phyloP scores from a whole-genome alignment of 108 stramenopile genomes.

The Nannochloropsis gaditana region DNA sequence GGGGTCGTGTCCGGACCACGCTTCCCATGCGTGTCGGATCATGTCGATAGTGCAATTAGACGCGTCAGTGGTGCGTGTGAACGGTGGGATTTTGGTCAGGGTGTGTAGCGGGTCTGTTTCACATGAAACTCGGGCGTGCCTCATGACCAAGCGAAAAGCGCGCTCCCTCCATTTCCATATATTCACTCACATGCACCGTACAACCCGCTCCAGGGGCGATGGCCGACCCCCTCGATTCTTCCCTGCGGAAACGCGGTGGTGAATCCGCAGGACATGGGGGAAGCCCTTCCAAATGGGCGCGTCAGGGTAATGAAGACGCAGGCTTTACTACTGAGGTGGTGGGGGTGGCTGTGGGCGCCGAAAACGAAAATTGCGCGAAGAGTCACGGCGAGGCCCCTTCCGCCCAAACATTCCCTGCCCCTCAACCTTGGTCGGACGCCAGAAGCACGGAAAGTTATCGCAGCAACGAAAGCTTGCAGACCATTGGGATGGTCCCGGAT shows the following conservation, averaged over 20 bases:
- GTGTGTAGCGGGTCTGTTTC: too few species aligned
- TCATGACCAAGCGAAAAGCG: too few species aligned
- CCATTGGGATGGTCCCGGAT: not conserved
- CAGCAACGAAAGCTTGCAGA: not conserved
- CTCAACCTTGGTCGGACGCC: not conserved
- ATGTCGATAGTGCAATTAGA: too few species aligned
- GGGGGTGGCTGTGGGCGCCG: not conserved
- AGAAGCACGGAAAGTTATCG: not conserved
- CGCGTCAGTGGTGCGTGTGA: too few species aligned
- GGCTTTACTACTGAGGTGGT: not conserved
- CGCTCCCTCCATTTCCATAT: too few species aligned
- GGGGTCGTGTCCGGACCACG: too few species aligned
- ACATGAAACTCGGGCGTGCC: too few species aligned
- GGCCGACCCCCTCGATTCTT: not conserved
- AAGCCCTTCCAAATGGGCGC: not conserved
- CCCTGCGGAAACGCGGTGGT: not conserved
- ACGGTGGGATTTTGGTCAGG: too few species aligned
- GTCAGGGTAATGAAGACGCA: not conserved
- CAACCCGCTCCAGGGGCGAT: not conserved
- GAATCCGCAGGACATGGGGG: not conserved
- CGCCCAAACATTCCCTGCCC: too few species aligned
- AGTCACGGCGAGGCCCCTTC: not conserved
- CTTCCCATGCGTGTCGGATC: too few species aligned
- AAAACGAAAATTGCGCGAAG: slow-evolving; percentile 8
- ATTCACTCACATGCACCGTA: too few species aligned